Percentiles rank a stretch among this genome's conserved stretches.
Conservation (phyloP, 2,329 filamentous ascomycete genomes). For the Ceratocystis variospora region DNA sequence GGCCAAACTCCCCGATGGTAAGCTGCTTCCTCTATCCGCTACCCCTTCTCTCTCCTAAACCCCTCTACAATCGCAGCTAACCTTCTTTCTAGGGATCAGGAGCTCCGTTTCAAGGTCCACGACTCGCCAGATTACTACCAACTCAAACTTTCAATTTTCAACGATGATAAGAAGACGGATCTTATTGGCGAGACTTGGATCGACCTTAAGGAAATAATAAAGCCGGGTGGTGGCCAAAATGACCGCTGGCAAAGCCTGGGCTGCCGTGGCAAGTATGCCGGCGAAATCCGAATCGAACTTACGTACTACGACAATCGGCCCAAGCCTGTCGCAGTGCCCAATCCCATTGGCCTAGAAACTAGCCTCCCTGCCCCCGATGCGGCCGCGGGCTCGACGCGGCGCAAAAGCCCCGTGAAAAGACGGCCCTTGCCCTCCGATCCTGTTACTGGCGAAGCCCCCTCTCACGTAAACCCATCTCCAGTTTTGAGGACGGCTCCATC, state of each 20-base stretch:
- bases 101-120: conserved; percentile 89
- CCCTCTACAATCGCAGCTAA: background rate
- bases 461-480: conserved; percentile 11
- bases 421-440: conserved; percentile 74
- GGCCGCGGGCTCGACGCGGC: conserved; percentile 28
- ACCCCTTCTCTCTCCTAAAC: background rate
- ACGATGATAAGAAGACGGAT: conserved; percentile 96
- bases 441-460: conserved; percentile 40
- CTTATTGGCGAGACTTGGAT: conserved; percentile 91
- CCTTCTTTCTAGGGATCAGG: conserved; percentile 63
- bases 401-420: conserved; percentile 57
- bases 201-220: conserved; percentile 64
- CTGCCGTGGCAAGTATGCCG: conserved; percentile 88
- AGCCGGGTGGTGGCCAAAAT: conserved; percentile 78
- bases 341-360: conserved; percentile 28
- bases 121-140: conserved; percentile 94
- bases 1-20: conserved; percentile 95
- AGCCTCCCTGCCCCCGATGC: conserved; percentile 16
- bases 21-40: conserved; percentile 17
- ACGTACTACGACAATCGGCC: conserved; percentile 88
- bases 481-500: background rate
- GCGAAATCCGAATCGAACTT: conserved; percentile 85
- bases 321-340: conserved; percentile 58
- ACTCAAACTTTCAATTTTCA: conserved; percentile 90
- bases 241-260: conserved; percentile 83